Conservation (phyloP, 2,329 filamentous ascomycete genomes). For the Exophiala oligosperma region DNA sequence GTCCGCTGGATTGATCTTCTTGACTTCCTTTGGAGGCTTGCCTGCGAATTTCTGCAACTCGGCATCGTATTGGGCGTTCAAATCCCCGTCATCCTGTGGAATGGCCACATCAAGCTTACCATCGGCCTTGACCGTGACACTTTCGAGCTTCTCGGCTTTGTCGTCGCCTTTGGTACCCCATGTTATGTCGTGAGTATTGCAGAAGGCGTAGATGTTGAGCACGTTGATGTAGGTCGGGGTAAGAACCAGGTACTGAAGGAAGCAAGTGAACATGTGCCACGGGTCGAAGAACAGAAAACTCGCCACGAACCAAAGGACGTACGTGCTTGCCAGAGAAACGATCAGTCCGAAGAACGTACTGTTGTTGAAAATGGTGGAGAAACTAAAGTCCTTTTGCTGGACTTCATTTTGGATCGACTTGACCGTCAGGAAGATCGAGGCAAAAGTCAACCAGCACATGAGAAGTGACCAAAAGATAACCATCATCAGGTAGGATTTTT, state of each 20-base stretch:
- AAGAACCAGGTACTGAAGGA: conserved; percentile 90
- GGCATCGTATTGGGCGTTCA: conserved; percentile 91
- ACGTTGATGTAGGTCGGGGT: conserved; percentile 98
- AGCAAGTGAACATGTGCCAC: conserved; percentile 97
- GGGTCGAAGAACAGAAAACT: conserved; percentile 96
- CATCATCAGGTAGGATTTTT: conserved; percentile 92
- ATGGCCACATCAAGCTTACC: conserved; percentile 90
- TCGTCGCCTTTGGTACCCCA: conserved; percentile 99
- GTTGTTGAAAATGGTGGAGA: conserved; percentile 78
- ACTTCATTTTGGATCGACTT: conserved; percentile 76
- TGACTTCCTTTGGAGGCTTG: conserved; percentile 71
- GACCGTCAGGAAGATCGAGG: conserved; percentile 90
- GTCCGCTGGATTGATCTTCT: conserved; percentile 56
- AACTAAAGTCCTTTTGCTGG: conserved; percentile 61
- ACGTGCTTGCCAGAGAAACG: conserved; percentile 87
- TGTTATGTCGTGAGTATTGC: conserved; percentile 95
- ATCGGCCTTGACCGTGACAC: conserved; percentile 85
- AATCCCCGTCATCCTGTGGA: conserved; percentile 85
- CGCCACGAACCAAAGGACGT: conserved; percentile 86
- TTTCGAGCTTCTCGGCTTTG: conserved; percentile 86
- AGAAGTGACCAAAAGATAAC: conserved; percentile 97
- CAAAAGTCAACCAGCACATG: conserved; percentile 94
- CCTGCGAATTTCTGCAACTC: conserved; percentile 72
- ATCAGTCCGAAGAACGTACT: conserved; percentile 90
- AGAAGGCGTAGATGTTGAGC: conserved; percentile 98